Evolutionary conservation across 768 basidiomycete genomes (phyloP).

Genomic region (Cyclocybe aegerita): DNA sequence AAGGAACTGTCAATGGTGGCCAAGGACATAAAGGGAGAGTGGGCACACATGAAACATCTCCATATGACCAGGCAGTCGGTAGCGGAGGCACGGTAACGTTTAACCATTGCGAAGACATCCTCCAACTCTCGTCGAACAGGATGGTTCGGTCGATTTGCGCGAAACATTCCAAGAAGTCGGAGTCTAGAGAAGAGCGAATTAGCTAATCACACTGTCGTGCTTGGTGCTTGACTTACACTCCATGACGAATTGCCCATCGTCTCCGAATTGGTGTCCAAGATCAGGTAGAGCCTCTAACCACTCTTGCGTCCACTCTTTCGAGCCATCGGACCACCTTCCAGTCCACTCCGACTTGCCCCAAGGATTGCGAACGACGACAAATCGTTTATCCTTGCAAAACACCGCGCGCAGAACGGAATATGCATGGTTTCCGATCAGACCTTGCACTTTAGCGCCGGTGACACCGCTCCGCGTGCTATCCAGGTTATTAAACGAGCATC

Average conservation of each 20-base stretch:
- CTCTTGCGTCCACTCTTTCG: conserved; percentile 48
- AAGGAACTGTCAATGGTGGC: background rate
- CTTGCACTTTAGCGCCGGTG: conserved; percentile 28
- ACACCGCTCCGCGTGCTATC: conserved; percentile 31
- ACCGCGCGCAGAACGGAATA: conserved; percentile 48
- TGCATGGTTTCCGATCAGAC: conserved; percentile 41
- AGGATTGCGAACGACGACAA: conserved; percentile 49
- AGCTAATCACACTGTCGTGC: conserved; percentile 27
- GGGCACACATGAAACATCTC: conserved; percentile 52
- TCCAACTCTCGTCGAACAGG: conserved; percentile 49
- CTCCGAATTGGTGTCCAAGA: conserved; percentile 43
- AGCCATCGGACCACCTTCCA: conserved; percentile 49
- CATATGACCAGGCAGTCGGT: conserved; percentile 50
- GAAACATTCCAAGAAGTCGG: conserved; percentile 44
- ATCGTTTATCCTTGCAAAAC: conserved; percentile 44
- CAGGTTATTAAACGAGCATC: conserved; percentile 44
- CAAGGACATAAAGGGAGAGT: background rate
- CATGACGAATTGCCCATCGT: conserved; percentile 53
- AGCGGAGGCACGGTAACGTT: conserved; percentile 41
- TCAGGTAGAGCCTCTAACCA: conserved; percentile 40
- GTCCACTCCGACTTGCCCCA: conserved; percentile 52
- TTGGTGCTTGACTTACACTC: conserved; percentile 33
- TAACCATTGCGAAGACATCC: conserved; percentile 49
- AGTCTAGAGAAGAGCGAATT: conserved; percentile 22
- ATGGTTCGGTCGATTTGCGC: conserved; percentile 42